Evolutionary conservation across 257 asterid genomes (phyloP).

Genomic region (Solanum piurae): DNA sequence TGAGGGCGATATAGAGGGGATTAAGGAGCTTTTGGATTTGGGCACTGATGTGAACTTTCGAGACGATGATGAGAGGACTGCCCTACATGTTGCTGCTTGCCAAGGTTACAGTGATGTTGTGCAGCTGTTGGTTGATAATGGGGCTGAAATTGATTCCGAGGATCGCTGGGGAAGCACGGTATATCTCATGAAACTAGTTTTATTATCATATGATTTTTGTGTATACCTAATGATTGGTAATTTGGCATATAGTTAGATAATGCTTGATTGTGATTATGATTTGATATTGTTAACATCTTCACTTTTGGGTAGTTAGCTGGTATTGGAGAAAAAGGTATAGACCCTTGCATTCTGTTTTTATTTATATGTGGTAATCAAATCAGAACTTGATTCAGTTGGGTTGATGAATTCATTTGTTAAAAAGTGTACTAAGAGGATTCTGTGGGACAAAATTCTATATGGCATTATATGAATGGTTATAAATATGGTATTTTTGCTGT

Average conservation of each 20-base stretch:
- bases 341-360: background rate
- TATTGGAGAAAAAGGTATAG: background rate
- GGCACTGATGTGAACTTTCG: conserved; percentile 74
- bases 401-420: background rate
- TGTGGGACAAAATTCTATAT: background rate
- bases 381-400: background rate
- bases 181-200: conserved; percentile 5
- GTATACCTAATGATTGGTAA: background rate
- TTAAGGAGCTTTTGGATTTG: conserved; percentile 52
- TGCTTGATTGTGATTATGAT: background rate
- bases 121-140: conserved; percentile 41
- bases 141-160: conserved; percentile 47
- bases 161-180: conserved; percentile 99
- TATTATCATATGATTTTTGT: background rate
- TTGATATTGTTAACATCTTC: background rate
- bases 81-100: conserved; percentile 93
- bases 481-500: background rate
- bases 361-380: background rate
- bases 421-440: background rate
- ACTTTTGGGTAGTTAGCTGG: background rate
- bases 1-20: conserved; percentile 86
- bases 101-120: conserved; percentile 77
- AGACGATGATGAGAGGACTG: conserved; percentile 87
- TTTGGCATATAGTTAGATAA: background rate
- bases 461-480: background rate